phyloP scores from a whole-genome alignment of 352 stramenopile species.

The Peronospora farinosa region DNA sequence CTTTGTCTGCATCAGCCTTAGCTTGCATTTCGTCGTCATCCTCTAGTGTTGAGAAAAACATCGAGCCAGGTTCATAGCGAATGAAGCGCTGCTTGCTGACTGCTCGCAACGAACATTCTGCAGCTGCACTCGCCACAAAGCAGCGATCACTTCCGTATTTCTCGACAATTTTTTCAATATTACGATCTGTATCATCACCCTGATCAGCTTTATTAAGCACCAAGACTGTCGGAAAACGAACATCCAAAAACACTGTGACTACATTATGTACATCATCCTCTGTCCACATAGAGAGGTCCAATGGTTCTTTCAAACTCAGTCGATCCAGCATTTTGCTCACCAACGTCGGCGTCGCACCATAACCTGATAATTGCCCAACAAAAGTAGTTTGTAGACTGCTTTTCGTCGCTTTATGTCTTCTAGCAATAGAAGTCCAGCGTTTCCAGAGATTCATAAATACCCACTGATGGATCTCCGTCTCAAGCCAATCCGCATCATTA shows the following conservation, averaged over 20 bases:
- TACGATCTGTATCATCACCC: constrained; percentile 77
- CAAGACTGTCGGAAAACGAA: constrained; percentile 83
- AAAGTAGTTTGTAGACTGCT: constrained; percentile 64
- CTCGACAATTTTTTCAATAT: constrained; percentile 84
- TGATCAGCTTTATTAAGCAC: constrained; percentile 88
- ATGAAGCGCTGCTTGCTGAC: constrained; percentile 73
- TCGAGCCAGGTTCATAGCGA: constrained; percentile 78
- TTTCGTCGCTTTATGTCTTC: constrained; percentile 69
- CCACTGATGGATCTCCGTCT: constrained; percentile 84
- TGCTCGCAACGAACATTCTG: constrained; percentile 77
- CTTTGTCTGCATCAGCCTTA: constrained; percentile 22
- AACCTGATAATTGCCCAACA: constrained; percentile 68
- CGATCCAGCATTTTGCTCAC: constrained; percentile 66
- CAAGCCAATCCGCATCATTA: constrained; percentile 85
- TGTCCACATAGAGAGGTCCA: constrained; percentile 47
- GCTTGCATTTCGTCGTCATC: constrained; percentile 45
- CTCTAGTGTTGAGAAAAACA: constrained; percentile 76
- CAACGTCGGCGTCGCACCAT: constrained; percentile 68
- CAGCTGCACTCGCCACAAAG: constrained; percentile 82
- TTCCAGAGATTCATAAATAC: constrained; percentile 87
- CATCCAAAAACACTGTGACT: constrained; percentile 68
- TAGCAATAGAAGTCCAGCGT: constrained; percentile 72
- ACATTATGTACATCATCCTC: constrained; percentile 66
- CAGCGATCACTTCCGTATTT: constrained; percentile 84
- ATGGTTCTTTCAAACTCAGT: constrained; percentile 54